Evolutionary conservation across 2,329 filamentous ascomycete species (phyloP).

Genomic region (Penicillium vulpinum): DNA sequence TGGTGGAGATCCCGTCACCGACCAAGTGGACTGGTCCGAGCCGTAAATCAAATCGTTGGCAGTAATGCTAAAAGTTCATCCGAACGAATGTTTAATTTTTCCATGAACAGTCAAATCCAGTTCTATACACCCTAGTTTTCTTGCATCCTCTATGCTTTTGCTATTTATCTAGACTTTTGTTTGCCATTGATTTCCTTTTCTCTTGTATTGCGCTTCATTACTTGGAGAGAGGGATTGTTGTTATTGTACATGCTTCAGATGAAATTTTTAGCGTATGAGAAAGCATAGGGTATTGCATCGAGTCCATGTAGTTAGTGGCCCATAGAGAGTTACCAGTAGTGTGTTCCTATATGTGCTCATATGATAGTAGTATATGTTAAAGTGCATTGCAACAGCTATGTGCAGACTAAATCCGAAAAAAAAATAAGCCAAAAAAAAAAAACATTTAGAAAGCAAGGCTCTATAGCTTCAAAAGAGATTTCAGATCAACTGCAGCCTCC

Average conservation of each 20-base stretch:
- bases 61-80: constrained; percentile 12
- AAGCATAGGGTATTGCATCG: neutral
- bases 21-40: constrained; percentile 97
- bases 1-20: constrained; percentile 69
- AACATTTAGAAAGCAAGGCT: neutral
- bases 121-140: constrained; percentile 19
- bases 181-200: neutral
- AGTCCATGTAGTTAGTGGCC: neutral
- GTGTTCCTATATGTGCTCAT: neutral
- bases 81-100: constrained; percentile 22
- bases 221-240: constrained; percentile 9
- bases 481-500: neutral
- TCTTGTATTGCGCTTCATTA: neutral
- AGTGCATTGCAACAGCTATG: neutral
- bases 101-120: constrained; percentile 15
- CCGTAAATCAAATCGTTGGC: constrained; percentile 43
- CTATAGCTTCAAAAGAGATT: neutral
- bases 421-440: neutral
- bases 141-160: neutral
- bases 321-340: neutral
- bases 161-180: constrained; percentile 3
- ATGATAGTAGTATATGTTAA: neutral
- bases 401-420: neutral
- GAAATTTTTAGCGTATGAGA: constrained; percentile 12
- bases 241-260: constrained; percentile 28